Conservation (phyloP, 305 asterid species). For the Fraxinus paxiana region DNA sequence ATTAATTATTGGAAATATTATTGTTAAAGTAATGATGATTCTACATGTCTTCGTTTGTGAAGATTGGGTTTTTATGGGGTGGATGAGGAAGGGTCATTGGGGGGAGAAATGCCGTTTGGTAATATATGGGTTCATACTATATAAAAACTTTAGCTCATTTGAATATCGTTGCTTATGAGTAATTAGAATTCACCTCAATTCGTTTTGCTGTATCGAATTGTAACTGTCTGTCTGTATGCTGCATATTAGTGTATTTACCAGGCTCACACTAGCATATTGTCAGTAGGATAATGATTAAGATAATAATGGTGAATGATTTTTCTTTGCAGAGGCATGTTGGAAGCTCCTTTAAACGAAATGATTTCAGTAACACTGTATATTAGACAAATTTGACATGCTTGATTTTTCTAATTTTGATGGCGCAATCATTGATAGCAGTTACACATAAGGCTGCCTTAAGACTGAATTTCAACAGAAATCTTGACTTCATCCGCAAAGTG, state of each 20-base stretch:
- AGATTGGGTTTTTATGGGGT: neutral
- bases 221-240: neutral
- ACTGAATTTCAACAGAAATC: constrained; percentile 20
- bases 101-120: neutral
- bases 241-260: neutral
- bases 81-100: neutral
- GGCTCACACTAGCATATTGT: neutral
- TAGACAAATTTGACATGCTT: neutral
- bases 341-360: neutral
- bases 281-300: neutral
- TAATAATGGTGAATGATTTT: neutral
- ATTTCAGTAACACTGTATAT: neutral
- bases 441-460: constrained; percentile 26
- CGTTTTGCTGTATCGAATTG: neutral
- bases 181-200: neutral
- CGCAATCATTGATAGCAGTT: constrained; percentile 23
- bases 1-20: too few relatives aligned
- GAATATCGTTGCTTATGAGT: neutral
- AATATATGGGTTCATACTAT: neutral
- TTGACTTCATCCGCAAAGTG: constrained; percentile 10
- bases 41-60: neutral
- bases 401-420: constrained; percentile 9
- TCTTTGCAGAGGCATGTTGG: neutral
- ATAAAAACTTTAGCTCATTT: neutral
- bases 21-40: neutral